Percentiles rank a stretch among this genome's conserved stretches.
These are phyloP conservation scores for Plasmodium reichenowi DNA, from an alignment of 169 alveolate genomes.

Conservation along the genomic window DNA sequence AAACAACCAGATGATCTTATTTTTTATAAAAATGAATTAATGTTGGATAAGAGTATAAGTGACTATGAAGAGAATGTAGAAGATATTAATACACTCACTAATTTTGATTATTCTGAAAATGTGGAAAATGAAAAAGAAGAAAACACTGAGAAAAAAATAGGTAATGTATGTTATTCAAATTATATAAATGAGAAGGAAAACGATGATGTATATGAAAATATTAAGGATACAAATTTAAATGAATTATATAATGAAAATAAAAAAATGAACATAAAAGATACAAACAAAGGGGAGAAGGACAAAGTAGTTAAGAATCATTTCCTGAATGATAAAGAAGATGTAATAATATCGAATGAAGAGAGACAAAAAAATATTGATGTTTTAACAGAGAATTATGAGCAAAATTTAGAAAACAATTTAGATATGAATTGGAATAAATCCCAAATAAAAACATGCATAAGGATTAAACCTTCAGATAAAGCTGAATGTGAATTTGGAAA, in stretches of 20 bases:
- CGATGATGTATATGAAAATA: neutral
- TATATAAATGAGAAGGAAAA: neutral
- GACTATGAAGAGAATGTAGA: neutral
- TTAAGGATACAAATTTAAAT: neutral
- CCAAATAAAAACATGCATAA: conserved; percentile 73
- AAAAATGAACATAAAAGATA: neutral
- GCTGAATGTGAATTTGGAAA: conserved; percentile 34
- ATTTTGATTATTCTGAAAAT: neutral
- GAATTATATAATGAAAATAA: conserved; percentile 3
- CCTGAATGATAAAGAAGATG: neutral
- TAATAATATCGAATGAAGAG: conserved; percentile 14
- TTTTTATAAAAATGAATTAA: neutral
- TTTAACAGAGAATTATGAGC: conserved; percentile 21
- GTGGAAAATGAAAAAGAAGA: conserved; percentile 5
- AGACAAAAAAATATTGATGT: conserved; percentile 10
- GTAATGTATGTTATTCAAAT: neutral
- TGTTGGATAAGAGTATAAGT: neutral
- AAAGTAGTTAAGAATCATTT: neutral
- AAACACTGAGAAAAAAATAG: neutral
- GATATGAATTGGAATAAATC: conserved; percentile 75
- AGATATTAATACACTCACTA: neutral
- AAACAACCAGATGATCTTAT: neutral
- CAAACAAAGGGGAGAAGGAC: neutral
- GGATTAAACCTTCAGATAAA: conserved; percentile 62
- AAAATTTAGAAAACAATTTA: conserved; percentile 31